Percentiles rank a stretch among this genome's conserved stretches.
Conservation (phyloP, 768 basidiomycete species). For the Termitomyces sp. region DNA sequence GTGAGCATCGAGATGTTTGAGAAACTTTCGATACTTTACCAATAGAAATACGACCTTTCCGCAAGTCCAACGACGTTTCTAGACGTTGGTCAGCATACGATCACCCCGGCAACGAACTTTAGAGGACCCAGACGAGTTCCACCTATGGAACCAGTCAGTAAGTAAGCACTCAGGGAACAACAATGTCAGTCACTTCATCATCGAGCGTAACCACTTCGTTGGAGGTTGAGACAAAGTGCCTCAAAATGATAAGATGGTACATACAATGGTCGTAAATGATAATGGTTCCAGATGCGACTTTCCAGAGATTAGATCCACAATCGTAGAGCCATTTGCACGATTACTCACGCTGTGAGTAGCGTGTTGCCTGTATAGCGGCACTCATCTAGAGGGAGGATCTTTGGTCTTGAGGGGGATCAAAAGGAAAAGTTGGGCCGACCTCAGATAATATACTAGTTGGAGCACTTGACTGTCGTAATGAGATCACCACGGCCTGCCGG, state of each 20-base stretch:
- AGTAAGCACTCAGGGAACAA: not conserved
- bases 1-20: not conserved
- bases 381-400: constrained; percentile 1
- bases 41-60: constrained; percentile 51
- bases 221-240: not conserved
- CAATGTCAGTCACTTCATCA: constrained; percentile 36
- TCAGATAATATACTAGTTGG: not conserved
- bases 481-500: not conserved
- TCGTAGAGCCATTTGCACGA: not conserved
- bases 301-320: not conserved
- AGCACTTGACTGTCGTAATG: not conserved
- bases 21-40: constrained; percentile 24
- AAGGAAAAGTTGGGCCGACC: not conserved
- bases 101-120: not conserved
- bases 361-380: constrained; percentile 27
- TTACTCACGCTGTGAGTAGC: constrained; percentile 38
- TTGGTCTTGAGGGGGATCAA: constrained; percentile 1
- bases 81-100: not conserved
- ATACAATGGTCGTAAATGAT: constrained; percentile 50
- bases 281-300: constrained; percentile 48
- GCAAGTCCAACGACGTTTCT: constrained; percentile 51
- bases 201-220: constrained; percentile 43
- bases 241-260: constrained; percentile 13
- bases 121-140: constrained; percentile 47
- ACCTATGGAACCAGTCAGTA: constrained; percentile 26